Evolutionary conservation across 495 filamentous ascomycete species (phyloP), one percentile per base, ranked within the genome.

Genomic region (Penicillium manginii): DNA sequence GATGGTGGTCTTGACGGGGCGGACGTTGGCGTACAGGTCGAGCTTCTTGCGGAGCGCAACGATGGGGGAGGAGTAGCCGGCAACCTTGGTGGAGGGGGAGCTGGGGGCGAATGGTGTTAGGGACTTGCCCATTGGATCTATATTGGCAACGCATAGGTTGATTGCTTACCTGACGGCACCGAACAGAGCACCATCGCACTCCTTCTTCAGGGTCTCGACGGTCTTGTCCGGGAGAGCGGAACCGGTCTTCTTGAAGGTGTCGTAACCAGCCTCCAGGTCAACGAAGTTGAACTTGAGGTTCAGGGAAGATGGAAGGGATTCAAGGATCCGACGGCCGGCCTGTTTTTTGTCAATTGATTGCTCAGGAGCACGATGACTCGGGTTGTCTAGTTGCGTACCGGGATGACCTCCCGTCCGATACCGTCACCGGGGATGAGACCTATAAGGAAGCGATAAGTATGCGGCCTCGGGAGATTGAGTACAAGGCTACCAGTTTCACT

Each of bases 391-490:
- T 19, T 57, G 66, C 76, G 59, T 72, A 84, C 81, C 62, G 96
- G 96, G 76, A 98, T 97, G 73, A 98, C 94, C 78, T 98, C 94
- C 69, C 90, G 91, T 73, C 94, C 94, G 75, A 98, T 98, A 73
- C 94, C 94, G 80, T 98, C 94, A 72, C 94, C 94, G 73, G 94
- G 91, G 67, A 98, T 97, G 70, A 98, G 89, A 70, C 92, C 93
- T 96, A 64, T 47, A 66, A 17, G 12, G 51, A 37, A 50, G 14
- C 26, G 21, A 53, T 18, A 11, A 47, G 50, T 26, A 62, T 23
- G 7, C 52, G 23, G 15, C 40, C 21, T 3, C 15, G 52, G 22
- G 21, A 46, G 33, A 46, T 23, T 32, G 22, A 43, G 43, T 19
- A 33, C 42, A 9, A 4, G 21, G 1, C 17, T 10, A 11, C 2